Conservation (phyloP, 257 asterid species). For the Thymus quinquecostatus region DNA sequence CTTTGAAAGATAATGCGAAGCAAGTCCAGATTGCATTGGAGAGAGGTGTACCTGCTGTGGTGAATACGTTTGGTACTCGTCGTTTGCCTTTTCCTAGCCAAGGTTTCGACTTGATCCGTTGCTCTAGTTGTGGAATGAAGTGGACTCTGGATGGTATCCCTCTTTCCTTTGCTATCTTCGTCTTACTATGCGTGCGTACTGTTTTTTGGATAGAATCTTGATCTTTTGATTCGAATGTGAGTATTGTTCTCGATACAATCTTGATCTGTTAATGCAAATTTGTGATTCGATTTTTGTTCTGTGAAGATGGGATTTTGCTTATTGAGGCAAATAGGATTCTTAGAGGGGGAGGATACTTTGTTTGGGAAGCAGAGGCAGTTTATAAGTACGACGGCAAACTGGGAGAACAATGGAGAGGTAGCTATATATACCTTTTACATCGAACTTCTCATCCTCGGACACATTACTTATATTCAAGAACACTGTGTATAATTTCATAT, state of each 20-base stretch:
- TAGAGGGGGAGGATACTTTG: conserved; percentile 67
- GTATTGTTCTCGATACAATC: background rate
- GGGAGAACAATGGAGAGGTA: conserved; percentile 57
- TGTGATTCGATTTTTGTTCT: background rate
- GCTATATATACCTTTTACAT: background rate
- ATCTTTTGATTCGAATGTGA: too few relatives aligned
- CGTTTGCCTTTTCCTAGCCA: conserved; percentile 69
- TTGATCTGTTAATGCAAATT: background rate
- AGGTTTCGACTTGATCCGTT: conserved; percentile 64
- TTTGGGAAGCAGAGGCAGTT: conserved; percentile 45
- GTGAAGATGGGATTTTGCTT: conserved; percentile 60
- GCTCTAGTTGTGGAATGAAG: conserved; percentile 47
- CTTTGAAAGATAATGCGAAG: conserved; percentile 44
- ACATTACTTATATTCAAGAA: background rate
- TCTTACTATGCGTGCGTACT: too few relatives aligned
- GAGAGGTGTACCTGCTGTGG: conserved; percentile 67
- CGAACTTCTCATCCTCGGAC: too few relatives aligned
- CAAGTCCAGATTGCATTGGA: conserved; percentile 58
- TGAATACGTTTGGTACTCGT: conserved; percentile 43
- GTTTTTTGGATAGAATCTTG: too few relatives aligned
- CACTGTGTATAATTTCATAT: background rate
- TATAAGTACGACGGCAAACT: conserved; percentile 34
- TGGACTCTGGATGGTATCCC: conserved; percentile 55
- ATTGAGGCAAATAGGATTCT: conserved; percentile 70
- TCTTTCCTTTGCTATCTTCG: background rate